Base-by-base conservation (phyloP, 306 rosid species). In the Sindora glabra region DNA sequence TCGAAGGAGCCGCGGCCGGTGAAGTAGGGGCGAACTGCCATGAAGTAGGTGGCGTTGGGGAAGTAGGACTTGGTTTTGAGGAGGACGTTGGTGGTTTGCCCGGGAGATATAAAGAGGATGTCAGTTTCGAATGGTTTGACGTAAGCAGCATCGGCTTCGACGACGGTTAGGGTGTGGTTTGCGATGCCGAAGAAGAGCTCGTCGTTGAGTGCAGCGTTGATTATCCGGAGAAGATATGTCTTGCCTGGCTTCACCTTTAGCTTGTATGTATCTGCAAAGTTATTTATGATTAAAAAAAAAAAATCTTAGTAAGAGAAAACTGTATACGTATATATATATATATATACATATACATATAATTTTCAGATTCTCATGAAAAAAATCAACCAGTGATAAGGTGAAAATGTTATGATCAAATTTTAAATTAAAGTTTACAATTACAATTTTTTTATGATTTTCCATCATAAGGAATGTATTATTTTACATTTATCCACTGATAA, bases 161-260 rank as follows among this genome's bases (percentile, higher is more conserved):
- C 97, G 4, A 90, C 76, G 2, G 80, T 84, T 44, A 90, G 74
- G 11, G 62, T 69, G 68, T 90, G 97, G 55, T 82, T 80, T 46
- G 95, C 95, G 14, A 90, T 78, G 77, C 73, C 62, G 24, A 90
- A 84, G 76, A 86, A 90, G 9, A 89, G 89, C 50, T 89, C 97
- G 16, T 89, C 89, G 68, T 89, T 83, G 63, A 89, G 97, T 60
- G 95, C 97, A 68, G 92, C 97, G 41, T 89, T 89, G 85, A 89
- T 78, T 19, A 89, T 4, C 1, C 97, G 80, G 7, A 89, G 84
- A 5, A 79, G 75, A 62, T 89, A 89, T 7, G 89, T 86, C 59
- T 86, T 86, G 10, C 81, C 92, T n/a, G 90, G 69, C 77, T 78
- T 80, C 49, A 90, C 95, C 60, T 70, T 86, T n/a, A 90, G 67